Evolutionary conservation across 164 flowering plant genomes (phyloP).

Genomic region (Hamamelis virginiana): DNA sequence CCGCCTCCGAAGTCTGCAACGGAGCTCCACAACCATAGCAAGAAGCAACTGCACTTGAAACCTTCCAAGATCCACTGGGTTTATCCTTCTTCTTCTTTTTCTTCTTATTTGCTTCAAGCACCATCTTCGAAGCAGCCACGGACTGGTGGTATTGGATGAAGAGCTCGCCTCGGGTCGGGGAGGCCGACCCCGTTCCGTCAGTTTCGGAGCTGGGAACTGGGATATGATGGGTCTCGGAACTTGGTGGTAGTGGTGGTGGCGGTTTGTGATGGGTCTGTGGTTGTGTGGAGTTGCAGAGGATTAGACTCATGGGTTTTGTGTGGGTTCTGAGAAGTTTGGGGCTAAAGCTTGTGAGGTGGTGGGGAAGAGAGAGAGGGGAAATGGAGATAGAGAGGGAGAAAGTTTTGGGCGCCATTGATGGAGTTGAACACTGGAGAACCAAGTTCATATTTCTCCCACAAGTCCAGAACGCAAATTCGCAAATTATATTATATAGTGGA

Average conservation of each 20-base stretch:
- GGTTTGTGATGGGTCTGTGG: slow-evolving; percentile 12
- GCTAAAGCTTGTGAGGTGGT: slow-evolving; percentile 13
- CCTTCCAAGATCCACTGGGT: slow-evolving; percentile 25
- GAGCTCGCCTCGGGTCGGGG: slow-evolving; percentile 72
- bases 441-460: not conserved
- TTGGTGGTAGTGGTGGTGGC: slow-evolving; percentile 6
- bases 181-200: slow-evolving; percentile 72
- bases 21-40: slow-evolving; percentile 99
- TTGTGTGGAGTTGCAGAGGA: slow-evolving; percentile 33
- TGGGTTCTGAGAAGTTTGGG: slow-evolving; percentile 12
- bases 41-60: slow-evolving; percentile 28
- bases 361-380: slow-evolving; percentile 35
- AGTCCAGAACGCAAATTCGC: no score
- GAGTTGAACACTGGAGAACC: not conserved
- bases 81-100: slow-evolving; percentile 35
- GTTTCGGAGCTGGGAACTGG: slow-evolving; percentile 30
- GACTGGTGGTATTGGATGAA: slow-evolving; percentile 62
- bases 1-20: slow-evolving; percentile 67
- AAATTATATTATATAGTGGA: no score
- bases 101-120: slow-evolving; percentile 35
- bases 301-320: slow-evolving; percentile 21
- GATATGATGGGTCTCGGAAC: slow-evolving; percentile 10
- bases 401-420: slow-evolving; percentile 60
- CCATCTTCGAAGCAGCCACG: slow-evolving; percentile 41
- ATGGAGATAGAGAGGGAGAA: slow-evolving; percentile 38